Evolutionary conservation across 805 yeast species (phyloP).

Genomic region (Scheffersomyces lignosus): DNA sequence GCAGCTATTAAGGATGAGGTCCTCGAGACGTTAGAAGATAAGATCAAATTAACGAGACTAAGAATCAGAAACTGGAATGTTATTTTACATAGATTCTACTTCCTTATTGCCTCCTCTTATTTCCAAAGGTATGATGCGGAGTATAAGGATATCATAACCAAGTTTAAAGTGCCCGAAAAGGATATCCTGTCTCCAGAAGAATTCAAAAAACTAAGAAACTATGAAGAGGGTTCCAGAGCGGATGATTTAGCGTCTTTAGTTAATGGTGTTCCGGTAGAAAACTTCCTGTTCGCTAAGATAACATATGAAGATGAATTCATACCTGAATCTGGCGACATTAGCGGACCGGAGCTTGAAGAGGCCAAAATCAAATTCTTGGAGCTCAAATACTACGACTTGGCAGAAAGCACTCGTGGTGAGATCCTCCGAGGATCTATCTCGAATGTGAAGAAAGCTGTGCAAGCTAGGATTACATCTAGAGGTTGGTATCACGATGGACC

Average conservation of each 20-base stretch:
- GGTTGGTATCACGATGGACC: slow-evolving; percentile 10
- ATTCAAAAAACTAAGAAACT: slow-evolving; percentile 5
- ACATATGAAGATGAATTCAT: not conserved
- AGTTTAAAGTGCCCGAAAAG: slow-evolving; percentile 8
- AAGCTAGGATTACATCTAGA: slow-evolving; percentile 22
- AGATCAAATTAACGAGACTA: slow-evolving; percentile 18
- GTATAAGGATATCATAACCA: slow-evolving; percentile 23
- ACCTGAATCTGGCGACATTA: not conserved
- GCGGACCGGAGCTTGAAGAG: not conserved
- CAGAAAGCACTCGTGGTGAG: slow-evolving; percentile 34
- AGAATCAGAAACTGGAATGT: slow-evolving; percentile 55
- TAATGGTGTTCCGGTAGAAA: slow-evolving; percentile 12
- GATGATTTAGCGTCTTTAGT: slow-evolving; percentile 25
- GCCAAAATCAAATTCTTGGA: slow-evolving; percentile 24
- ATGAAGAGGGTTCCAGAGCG: slow-evolving; percentile 9
- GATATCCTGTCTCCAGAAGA: slow-evolving; percentile 3
- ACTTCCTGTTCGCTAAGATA: slow-evolving; percentile 5
- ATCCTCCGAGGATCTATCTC: slow-evolving; percentile 31
- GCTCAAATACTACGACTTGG: slow-evolving; percentile 30
- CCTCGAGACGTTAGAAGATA: slow-evolving; percentile 20
- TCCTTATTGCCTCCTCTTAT: slow-evolving; percentile 73
- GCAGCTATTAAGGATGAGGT: slow-evolving; percentile 7
- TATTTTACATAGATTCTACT: slow-evolving; percentile 71
- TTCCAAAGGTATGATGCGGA: slow-evolving; percentile 50
- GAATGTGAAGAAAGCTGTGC: slow-evolving; percentile 26